Conservation (phyloP, 2,329 filamentous ascomycete genomes). For the Talaromyces verruculosus region DNA sequence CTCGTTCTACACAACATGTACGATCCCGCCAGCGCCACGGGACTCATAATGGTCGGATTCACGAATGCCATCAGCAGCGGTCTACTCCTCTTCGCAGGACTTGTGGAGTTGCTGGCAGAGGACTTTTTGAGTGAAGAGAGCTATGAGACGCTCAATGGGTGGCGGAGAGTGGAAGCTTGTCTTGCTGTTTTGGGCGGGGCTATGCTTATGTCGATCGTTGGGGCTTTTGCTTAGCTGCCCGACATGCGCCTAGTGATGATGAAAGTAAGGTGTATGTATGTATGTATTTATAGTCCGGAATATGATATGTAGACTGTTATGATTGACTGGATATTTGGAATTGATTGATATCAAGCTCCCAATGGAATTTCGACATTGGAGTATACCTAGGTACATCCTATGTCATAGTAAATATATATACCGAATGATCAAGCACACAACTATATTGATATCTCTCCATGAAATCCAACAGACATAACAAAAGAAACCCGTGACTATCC, state of each 20-base stretch:
- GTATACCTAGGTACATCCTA: not conserved
- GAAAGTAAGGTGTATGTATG: not conserved
- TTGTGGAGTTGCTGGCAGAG: conserved; percentile 81
- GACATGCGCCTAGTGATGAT: too few relatives aligned
- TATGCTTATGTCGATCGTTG: conserved; percentile 65
- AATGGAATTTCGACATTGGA: not conserved
- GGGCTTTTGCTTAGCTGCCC: conserved; percentile 58
- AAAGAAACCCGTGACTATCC: not conserved
- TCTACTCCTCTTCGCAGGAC: conserved; percentile 74
- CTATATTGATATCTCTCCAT: not conserved
- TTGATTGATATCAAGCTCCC: not conserved
- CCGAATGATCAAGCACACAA: not conserved
- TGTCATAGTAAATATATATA: not conserved
- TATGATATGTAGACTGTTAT: not conserved
- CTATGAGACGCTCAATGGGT: conserved; percentile 59
- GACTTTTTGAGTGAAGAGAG: conserved; percentile 72
- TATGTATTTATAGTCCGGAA: not conserved
- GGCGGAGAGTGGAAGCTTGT: conserved; percentile 61
- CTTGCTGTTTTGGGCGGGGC: conserved; percentile 60
- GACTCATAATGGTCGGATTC: conserved; percentile 77
- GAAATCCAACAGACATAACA: not conserved
- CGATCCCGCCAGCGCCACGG: conserved; percentile 72
- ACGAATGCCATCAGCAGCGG: conserved; percentile 86
- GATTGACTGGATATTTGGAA: not conserved
- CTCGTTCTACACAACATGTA: conserved; percentile 75